A percentile compares a stretch with the other conserved stretches of the same genome.
Conservation (phyloP, 2,329 filamentous ascomycete species). For the Saccharata proteae region DNA sequence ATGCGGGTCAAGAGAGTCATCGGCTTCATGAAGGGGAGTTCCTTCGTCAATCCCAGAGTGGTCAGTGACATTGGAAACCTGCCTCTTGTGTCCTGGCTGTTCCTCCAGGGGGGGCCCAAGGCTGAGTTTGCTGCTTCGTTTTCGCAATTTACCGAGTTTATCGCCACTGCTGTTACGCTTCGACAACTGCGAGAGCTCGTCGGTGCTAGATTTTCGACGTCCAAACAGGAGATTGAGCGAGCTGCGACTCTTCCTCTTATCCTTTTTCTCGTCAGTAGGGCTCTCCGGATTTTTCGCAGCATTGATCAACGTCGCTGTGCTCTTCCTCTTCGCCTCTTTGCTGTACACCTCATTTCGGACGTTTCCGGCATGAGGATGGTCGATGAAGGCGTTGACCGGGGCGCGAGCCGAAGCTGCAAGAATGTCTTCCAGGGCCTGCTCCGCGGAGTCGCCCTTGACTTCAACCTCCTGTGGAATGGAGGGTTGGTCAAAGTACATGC, state of each 20-base stretch:
- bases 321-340: constrained; percentile 29
- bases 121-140: constrained; percentile 23
- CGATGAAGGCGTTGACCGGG: constrained; percentile 82
- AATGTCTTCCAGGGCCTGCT: constrained; percentile 80
- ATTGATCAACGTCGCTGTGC: constrained; percentile 17
- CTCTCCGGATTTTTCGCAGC: constrained; percentile 10
- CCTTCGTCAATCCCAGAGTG: constrained; percentile 9
- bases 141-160: constrained; percentile 27
- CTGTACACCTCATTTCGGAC: constrained; percentile 67
- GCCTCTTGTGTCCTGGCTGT: neutral
- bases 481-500: constrained; percentile 72
- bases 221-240: constrained; percentile 25
- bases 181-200: constrained; percentile 26
- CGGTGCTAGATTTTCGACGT: constrained; percentile 23
- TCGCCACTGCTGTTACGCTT: constrained; percentile 26
- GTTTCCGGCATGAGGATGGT: constrained; percentile 71
- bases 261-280: constrained; percentile 7
- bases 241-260: constrained; percentile 21
- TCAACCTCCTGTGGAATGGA: constrained; percentile 43
- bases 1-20: neutral
- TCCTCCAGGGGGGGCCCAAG: constrained; percentile 1
- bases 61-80: constrained; percentile 1
- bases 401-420: constrained; percentile 79
- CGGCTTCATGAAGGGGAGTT: constrained; percentile 9
- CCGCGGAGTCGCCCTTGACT: constrained; percentile 65